phyloP scores from a whole-genome alignment of 2,329 filamentous ascomycete species.

The Ophiosphaerella herpotricha region DNA sequence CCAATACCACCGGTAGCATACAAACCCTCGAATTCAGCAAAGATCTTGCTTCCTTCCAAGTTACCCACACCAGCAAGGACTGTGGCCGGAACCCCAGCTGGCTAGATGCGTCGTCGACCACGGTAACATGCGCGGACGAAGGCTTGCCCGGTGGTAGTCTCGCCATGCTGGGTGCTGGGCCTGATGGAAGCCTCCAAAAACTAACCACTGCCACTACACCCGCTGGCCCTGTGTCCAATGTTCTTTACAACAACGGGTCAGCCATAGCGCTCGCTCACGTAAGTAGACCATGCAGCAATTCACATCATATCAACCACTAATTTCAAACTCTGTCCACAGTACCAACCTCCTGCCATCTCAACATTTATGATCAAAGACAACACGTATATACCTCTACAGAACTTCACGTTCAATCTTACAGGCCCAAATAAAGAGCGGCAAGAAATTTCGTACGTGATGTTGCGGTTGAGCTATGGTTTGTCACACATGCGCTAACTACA shows the following conservation, averaged over 20 bases:
- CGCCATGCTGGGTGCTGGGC: slow-evolving; percentile 31
- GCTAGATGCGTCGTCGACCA: slow-evolving; percentile 60
- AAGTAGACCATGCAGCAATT: slow-evolving; percentile 1
- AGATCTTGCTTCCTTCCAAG: slow-evolving; percentile 42
- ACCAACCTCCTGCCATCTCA: slow-evolving; percentile 46
- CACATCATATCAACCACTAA: background rate
- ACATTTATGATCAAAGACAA: slow-evolving; percentile 30
- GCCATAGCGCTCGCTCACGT: slow-evolving; percentile 43
- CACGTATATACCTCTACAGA: slow-evolving; percentile 39
- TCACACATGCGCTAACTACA: background rate
- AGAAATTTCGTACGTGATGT: background rate
- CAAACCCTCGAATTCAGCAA: slow-evolving; percentile 41
- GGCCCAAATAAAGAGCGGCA: slow-evolving; percentile 38
- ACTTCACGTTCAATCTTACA: slow-evolving; percentile 46
- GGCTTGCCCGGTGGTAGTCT: slow-evolving; percentile 57
- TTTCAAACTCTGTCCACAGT: slow-evolving; percentile 25
- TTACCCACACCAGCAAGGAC: slow-evolving; percentile 50
- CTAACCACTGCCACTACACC: slow-evolving; percentile 41
- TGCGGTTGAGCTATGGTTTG: too few relatives aligned
- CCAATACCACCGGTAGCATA: slow-evolving; percentile 42
- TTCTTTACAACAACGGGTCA: slow-evolving; percentile 48
- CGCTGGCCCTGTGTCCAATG: slow-evolving; percentile 47
- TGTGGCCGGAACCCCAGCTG: slow-evolving; percentile 64
- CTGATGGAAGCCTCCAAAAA: slow-evolving; percentile 46
- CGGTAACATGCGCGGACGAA: slow-evolving; percentile 67